phyloP scores from a whole-genome alignment of 805 yeast genomes.

The Saturnispora bothae region DNA sequence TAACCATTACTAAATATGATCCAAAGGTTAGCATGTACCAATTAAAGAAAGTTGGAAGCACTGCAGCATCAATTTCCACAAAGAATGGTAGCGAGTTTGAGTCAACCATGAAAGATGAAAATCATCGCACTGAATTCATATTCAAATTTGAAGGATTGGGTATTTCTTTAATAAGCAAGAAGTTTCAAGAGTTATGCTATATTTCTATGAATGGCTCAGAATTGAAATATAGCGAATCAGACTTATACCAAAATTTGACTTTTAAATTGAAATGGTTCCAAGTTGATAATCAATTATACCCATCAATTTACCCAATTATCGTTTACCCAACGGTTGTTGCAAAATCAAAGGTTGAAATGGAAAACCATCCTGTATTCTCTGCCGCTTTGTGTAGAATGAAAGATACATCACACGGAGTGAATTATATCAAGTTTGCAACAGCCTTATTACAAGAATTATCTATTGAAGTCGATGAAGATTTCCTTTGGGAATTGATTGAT shows the following conservation, averaged over 20 bases:
- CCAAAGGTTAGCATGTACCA: constrained; percentile 70
- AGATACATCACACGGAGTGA: constrained; percentile 85
- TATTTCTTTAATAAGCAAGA: constrained; percentile 65
- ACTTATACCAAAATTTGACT: constrained; percentile 68
- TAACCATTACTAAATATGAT: constrained; percentile 75
- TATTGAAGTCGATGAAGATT: constrained; percentile 88
- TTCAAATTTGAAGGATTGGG: constrained; percentile 80
- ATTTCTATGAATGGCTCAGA: constrained; percentile 77
- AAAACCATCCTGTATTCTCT: constrained; percentile 82
- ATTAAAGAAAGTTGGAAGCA: constrained; percentile 26
- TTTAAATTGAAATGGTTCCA: constrained; percentile 90
- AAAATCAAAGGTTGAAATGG: constrained; percentile 71
- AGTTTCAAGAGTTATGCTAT: constrained; percentile 68
- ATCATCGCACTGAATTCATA: constrained; percentile 40
- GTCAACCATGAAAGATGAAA: constrained; percentile 42
- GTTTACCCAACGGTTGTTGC: constrained; percentile 87
- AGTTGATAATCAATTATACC: constrained; percentile 82
- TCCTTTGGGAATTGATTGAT: constrained; percentile 70
- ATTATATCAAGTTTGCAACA: constrained; percentile 86
- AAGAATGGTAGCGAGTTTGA: constrained; percentile 53
- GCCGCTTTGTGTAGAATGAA: constrained; percentile 75
- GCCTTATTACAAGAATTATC: constrained; percentile 82
- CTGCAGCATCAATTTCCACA: constrained; percentile 18
- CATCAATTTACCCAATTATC: constrained; percentile 79
- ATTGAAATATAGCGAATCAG: constrained; percentile 71